Evolutionary conservation across 2,329 filamentous ascomycete genomes (phyloP), one percentile per base, ranked within the genome.

Genomic region (Colletotrichum sp.): DNA sequence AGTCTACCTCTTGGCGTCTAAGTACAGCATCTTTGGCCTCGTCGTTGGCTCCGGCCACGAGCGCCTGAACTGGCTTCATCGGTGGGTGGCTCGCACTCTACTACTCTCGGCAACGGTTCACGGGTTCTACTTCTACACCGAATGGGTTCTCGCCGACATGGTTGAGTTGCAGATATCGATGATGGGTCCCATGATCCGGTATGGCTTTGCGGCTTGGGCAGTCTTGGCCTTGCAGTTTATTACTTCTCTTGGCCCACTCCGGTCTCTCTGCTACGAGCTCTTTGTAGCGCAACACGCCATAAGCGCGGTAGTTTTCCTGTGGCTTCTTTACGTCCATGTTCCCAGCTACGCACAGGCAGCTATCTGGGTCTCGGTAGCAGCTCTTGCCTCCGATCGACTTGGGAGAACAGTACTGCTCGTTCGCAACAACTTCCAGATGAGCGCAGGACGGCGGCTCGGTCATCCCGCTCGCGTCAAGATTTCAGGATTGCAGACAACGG

Each of bases 41-140:
- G 83, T 95, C 28, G 87, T 89, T 6, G 93, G 93, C 15, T 88
- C 89, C 12, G 91, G 92, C 76, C 91, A 94, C 80, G 93, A 95
- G 83, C 88, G 92, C 12, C 85, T 95, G 72, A 94, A 94, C 81
- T 95, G 93, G 93, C 83, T 94, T 68, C 93, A 95, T 80, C 89
- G 93, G 75, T 95, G 93, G 93, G 90, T 93, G 12, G 92, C 91
- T 4, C 89, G 93, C 73, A 93, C 92, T 71, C 90, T 95, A 84
- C 89, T 95, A 52, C 84, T 94, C 24, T 94, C 92, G 0, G 91
- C 91, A 2, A 92, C 92, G 1, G 88, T 94, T 6, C 93, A 95
- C 79, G 93, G 94, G 75, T 93, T 91, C 78, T 91, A 93, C 82
- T 95, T 94, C 81, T 92, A 92, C 83, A 85, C 85, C 5, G 89